phyloP scores from a whole-genome alignment of 2,329 filamentous ascomycete genomes.

The Neonectria neomacrospora region DNA sequence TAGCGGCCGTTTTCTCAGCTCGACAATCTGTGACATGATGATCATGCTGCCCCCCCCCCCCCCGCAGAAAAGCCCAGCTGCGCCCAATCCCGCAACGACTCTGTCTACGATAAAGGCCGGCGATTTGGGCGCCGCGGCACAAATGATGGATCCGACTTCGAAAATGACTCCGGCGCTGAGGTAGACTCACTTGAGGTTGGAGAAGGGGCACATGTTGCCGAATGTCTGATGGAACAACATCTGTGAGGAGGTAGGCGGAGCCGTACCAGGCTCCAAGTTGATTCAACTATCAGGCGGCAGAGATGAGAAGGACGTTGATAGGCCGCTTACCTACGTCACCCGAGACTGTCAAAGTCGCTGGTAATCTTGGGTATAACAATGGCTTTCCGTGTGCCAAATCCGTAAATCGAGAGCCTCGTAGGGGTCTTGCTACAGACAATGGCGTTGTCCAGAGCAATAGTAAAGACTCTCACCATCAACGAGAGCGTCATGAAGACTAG shows the following conservation, averaged over 20 bases:
- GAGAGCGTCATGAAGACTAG: slow-evolving; percentile 33
- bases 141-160: slow-evolving; percentile 43
- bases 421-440: slow-evolving; percentile 30
- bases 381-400: slow-evolving; percentile 23
- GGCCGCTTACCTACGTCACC: slow-evolving; percentile 33
- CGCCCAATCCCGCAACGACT: slow-evolving; percentile 51
- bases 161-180: slow-evolving; percentile 40
- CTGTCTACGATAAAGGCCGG: slow-evolving; percentile 53
- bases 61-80: slow-evolving; percentile 32
- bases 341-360: slow-evolving; percentile 50
- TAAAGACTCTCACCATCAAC: slow-evolving; percentile 36
- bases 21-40: slow-evolving; percentile 27
- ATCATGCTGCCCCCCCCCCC: slow-evolving; percentile 32
- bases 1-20: slow-evolving; percentile 30
- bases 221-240: slow-evolving; percentile 44
- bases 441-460: slow-evolving; percentile 38
- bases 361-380: slow-evolving; percentile 44
- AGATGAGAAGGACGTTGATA: accelerated
- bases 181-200: slow-evolving; percentile 48
- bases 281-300: accelerated
- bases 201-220: slow-evolving; percentile 48
- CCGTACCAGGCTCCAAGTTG: slow-evolving; percentile 47
- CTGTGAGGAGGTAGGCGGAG: slow-evolving; percentile 43
- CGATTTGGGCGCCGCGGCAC: slow-evolving; percentile 46
- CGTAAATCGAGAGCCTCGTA: accelerated